These are phyloP conservation scores for Kodamaea kakaduensis DNA, from an alignment of 805 yeast species.

Conservation along the genomic window DNA sequence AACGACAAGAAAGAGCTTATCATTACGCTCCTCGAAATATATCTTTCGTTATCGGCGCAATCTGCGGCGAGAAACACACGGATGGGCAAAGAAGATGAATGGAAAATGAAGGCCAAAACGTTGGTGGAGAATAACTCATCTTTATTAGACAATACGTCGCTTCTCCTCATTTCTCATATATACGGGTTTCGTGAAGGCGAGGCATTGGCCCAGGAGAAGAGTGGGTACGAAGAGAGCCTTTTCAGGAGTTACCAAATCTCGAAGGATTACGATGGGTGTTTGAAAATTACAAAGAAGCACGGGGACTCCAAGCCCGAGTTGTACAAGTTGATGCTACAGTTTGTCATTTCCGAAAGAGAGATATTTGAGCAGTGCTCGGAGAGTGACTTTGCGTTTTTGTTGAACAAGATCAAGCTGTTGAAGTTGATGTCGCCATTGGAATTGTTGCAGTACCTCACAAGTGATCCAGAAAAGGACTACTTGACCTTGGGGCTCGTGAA, in stretches of 20 bases:
- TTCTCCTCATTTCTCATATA: constrained; percentile 55
- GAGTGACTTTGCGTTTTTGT: constrained; percentile 42
- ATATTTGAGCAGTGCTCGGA: constrained; percentile 52
- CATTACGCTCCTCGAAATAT: constrained; percentile 79
- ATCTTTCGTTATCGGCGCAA: constrained; percentile 52
- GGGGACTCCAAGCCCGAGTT: constrained; percentile 64
- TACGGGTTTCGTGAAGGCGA: constrained; percentile 53
- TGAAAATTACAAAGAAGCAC: constrained; percentile 52
- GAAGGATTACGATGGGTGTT: constrained; percentile 54
- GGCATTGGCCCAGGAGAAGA: constrained; percentile 32
- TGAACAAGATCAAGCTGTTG: constrained; percentile 49
- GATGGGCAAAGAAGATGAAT: constrained; percentile 28
- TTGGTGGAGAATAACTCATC: constrained; percentile 47
- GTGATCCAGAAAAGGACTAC: constrained; percentile 41
- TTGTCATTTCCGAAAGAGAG: constrained; percentile 53
- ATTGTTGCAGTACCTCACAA: constrained; percentile 62
- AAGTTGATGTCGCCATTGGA: constrained; percentile 71
- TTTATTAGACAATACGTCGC: constrained; percentile 51
- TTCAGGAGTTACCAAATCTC: constrained; percentile 63
- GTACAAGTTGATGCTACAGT: constrained; percentile 60
- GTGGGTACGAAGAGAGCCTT: constrained; percentile 53
- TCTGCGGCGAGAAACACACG: constrained; percentile 7
- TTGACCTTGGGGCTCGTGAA: constrained; percentile 71
- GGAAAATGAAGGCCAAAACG: constrained; percentile 63
- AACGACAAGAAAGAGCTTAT: constrained; percentile 71